phyloP scores from a whole-genome alignment of 352 stramenopile genomes.

The Pythium utonaiense region DNA sequence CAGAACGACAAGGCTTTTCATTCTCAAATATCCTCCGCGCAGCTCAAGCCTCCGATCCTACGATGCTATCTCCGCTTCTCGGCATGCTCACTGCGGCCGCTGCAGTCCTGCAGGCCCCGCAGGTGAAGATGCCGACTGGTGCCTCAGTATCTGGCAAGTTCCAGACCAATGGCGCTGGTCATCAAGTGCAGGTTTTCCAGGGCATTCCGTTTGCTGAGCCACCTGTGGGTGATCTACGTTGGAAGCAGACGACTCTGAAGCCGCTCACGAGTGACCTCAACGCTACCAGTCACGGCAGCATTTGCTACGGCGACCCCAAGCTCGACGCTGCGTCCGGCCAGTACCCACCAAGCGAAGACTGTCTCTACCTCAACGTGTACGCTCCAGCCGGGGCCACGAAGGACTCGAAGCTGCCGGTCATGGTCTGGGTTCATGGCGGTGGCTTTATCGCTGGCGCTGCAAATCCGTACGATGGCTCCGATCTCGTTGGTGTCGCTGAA shows the following conservation, averaged over 20 bases:
- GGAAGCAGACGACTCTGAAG: conserved; percentile 13
- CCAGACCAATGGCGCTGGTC: neutral
- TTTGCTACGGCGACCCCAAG: neutral
- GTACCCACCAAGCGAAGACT: conserved; percentile 15
- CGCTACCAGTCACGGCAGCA: conserved; percentile 3
- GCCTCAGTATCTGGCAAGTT: neutral
- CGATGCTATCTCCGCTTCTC: neutral
- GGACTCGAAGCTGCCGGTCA: conserved; percentile 27
- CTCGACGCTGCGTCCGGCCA: neutral
- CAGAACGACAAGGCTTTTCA: too few species aligned
- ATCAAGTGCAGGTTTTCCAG: conserved; percentile 7
- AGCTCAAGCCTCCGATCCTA: neutral
- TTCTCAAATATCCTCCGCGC: neutral
- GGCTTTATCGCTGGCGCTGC: conserved; percentile 20
- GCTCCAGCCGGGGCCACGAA: conserved; percentile 20
- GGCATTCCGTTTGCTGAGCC: conserved; percentile 7
- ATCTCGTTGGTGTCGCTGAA: conserved; percentile 5
- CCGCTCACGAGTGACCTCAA: neutral
- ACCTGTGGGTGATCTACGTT: conserved; percentile 2
- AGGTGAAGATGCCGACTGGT: neutral
- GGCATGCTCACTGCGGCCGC: conserved; percentile 13
- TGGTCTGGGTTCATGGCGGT: conserved; percentile 36
- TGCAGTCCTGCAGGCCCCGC: neutral
- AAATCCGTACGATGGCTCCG: neutral
- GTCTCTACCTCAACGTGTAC: conserved; percentile 38